Percentiles rank a stretch among this genome's conserved stretches.
Evolutionary conservation across 208 protist species (phyloP).

Genomic region (Leishmania amazonensis): DNA sequence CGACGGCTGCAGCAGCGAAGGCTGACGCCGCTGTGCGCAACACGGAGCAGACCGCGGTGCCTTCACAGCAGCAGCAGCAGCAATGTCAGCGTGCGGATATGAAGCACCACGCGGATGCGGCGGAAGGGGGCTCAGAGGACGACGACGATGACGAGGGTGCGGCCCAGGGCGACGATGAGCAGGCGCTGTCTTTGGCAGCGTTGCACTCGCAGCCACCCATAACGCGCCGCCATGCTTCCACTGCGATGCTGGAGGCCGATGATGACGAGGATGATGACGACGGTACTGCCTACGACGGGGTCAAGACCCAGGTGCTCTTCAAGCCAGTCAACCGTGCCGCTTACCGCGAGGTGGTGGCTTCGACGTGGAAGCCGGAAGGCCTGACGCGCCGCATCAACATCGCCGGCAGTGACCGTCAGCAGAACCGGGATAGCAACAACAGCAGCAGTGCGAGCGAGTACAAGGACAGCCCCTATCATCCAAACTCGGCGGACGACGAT

Average conservation of each 20-base stretch:
- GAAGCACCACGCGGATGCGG: background rate
- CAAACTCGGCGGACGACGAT: slow-evolving; percentile 17
- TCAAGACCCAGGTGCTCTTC: slow-evolving; percentile 80
- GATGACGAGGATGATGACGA: slow-evolving; percentile 54
- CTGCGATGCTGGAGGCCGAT: background rate
- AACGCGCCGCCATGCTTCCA: background rate
- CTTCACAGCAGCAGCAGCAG: background rate
- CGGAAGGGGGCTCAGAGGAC: background rate
- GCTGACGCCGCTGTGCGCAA: background rate
- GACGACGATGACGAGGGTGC: background rate
- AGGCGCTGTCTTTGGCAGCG: background rate
- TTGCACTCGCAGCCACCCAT: slow-evolving; percentile 1
- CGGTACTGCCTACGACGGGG: slow-evolving; percentile 72
- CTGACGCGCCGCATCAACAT: slow-evolving; percentile 38
- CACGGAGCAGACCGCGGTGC: background rate
- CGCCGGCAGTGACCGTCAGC: background rate
- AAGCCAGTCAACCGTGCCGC: slow-evolving; percentile 60
- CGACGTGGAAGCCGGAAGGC: slow-evolving; percentile 79
- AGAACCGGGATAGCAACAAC: slow-evolving; percentile 10
- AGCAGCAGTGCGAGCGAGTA: slow-evolving; percentile 23
- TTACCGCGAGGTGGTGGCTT: slow-evolving; percentile 65
- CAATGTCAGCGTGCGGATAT: background rate
- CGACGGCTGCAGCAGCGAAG: background rate
- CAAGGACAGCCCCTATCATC: slow-evolving; percentile 3
- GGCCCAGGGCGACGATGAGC: background rate